Evolutionary conservation across 139 green algal species (phyloP), one percentile per base, ranked within the genome.

Genomic region (Closterium sp.): DNA sequence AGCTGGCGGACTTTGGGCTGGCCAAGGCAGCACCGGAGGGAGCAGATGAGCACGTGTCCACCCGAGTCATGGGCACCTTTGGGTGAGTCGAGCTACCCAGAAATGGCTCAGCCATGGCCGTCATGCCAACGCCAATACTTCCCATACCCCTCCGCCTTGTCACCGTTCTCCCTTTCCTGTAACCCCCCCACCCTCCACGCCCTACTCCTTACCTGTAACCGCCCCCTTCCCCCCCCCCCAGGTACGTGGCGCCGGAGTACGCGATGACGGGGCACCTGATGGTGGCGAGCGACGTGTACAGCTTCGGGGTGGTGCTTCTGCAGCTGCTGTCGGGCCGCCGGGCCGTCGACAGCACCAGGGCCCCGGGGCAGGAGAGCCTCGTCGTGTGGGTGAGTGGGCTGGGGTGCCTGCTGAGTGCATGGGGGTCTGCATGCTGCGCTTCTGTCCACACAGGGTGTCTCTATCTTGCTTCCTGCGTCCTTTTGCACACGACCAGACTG

Each of bases 251-350:
- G 28, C 88, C 88, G 16, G 88, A 91, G 33, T 91, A 88, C 5
- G 88, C 88, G n/a, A 91, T 91, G 88, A 91, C 88, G 16, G 88
- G 88, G 31, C 88, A 91, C 84, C 33, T 91, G 66, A 38, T 91
- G 31, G 88, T 91, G 28, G 16, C 88, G 12, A 91, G 88, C 88
- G 88, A 91, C 88, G 88, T 87, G 84, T 87, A 34, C 84, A 87
- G 84, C 84, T 87, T 87, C 32, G 84, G 84, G 84, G 84, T 87
- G 23, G 84, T 87, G 31, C 84, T 90, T 23, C 33, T 85, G 25
- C 21, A 87, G 84, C 84, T 87, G 84, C 84, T 87, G 84, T 35
- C 84, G 10, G 84, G 84, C 84, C 84, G 84, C 31, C n/a, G 30
- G 84, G 31, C 84, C 84, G 32, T 87, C 25, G 84, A 87, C 84